Evolutionary conservation across 2,329 filamentous ascomycete genomes (phyloP), one percentile per base, ranked within the genome.

Genomic region (Penicillium sclerotiorum): DNA sequence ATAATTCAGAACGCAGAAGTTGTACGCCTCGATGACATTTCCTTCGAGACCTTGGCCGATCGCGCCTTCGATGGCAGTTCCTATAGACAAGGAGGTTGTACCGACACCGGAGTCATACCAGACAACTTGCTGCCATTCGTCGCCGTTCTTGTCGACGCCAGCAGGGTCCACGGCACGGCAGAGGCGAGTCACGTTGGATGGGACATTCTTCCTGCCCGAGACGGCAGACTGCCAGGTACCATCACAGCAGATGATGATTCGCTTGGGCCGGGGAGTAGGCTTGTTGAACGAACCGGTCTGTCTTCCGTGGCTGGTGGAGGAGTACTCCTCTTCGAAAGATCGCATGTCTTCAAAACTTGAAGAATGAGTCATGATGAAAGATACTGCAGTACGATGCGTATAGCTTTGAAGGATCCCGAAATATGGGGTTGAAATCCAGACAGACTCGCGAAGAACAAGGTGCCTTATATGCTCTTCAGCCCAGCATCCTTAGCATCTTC

Each of bases 91-190:
- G 3, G 63, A 57, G 6, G 59, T 64, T 0, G 65, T 68, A 2
- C 66, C 66, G 9, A 69, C 50, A 8, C 66, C 66, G 4, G 67
- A 68, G 28, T 68, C 64, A 15, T 69, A 69, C 58, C 65, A 69
- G 51, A 67, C 54, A 11, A 69, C 45, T 47, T 69, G 66, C 30
- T 61, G 59, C 59, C 59, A 61, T 20, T 58, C 47, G 2, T 65
- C 61, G 2, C 53, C 53, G 8, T 58, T 21, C 17, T 61, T 52
- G 51, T 68, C 65, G 1, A 52, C 50, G 8, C 63, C 66, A 8
- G 60, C 45, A 1, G 59, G 58, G 13, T 60, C 59, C 21, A 69
- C 52, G 1, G 64, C 57, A 32, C 66, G 63, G n/a, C 61, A 62
- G 17, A 69, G 60, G 8, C 66, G 59, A 8, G 66, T 69, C 22